Evolutionary conservation across 257 asterid genomes (phyloP), one percentile per base, ranked within the genome.

Genomic region (Hygrophila difformis): DNA sequence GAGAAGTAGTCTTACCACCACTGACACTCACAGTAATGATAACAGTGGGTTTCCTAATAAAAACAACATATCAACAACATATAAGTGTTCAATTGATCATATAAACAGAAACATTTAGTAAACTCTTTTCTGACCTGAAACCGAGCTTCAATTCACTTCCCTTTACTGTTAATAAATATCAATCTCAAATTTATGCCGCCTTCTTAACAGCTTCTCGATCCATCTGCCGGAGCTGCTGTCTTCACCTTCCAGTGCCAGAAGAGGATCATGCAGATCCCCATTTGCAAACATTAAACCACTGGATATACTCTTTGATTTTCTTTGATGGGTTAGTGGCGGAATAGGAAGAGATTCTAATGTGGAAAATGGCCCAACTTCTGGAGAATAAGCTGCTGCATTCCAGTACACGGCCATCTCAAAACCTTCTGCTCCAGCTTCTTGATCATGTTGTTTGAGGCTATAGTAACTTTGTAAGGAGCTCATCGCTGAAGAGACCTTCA

Each of bases 381-480:
- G 53, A 64, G 45, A 63, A 51, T 61, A 70, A 35, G 76, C 67
- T 47, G 70, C 81, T 46, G 64, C 81, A 42, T 77, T 81, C 14
- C 34, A 60, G 50, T 73, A 64, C 21, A 56, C 69, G 24, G 76
- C 51, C 84, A 75, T 70, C 59, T 79, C 87, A 57, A 44, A 66
- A 42, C 81, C 79, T 61, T 71, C 74, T 5, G 65, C 28, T 28
- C 47, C 49, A 50, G 65, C 23, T 53, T 57, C 64, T 61, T 57
- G 51, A 33, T 72, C 76, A 40, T 64, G 14, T 26, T 65, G 64
- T 47, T 44, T 56, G 34, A 75, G 86, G 66, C 85, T 81, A 57
- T 81, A 81, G 63, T 70, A 81, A 48, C 87, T 93, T 55, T 57
- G 93, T 62, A 82, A 77, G 69, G 57, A 75, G 75, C 68, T 75